Evolutionary conservation across 2,329 filamentous ascomycete genomes (phyloP), one percentile per base, ranked within the genome.

Genomic region (Sporothrix pseudoabietina): DNA sequence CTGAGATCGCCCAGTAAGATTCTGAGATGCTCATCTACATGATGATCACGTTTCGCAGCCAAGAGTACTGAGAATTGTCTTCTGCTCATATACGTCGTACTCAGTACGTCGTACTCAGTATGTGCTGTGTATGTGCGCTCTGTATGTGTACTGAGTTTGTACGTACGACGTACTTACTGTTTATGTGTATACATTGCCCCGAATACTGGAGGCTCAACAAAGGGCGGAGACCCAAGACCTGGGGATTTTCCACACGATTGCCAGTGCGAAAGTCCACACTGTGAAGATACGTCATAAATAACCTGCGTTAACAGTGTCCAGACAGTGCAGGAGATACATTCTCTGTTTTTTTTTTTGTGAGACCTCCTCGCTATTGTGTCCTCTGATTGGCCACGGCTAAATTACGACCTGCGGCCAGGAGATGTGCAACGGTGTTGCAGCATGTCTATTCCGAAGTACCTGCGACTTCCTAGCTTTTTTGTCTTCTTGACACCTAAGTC

Each of bases 361-460:
- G 68, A 71, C 69, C 55, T 63, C 30, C 47, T 44, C 30, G 16
- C 10, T 9, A 9, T 39, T 4, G 22, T 16, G 47, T n/a, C 6
- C 30, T 49, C 12, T 77, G 2, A 80, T 80, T 80, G 79, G 79
- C 75, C 66, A 57, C 78, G 79, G 79, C 79, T 80, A 80, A 80
- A 80, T 80, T 80, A 71, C 75, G 78, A 80, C 74, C 73, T 76
- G 75, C 77, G 73, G 66, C 61, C 74, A 52, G 35, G 66, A 68
- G 61, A 72, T 72, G 75, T 75, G 66, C 72, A 44, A 49, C 70
- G 59, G 57, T 49, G 44, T 55, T 6, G 39, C 26, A 41, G 41
- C n/a, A 41, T n/a, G 72, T 71, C 57, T 12, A 6, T 1, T 4
- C 0, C 2, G 22, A 72, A 57, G 74, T 75, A 72, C 66, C 16